Conservation (phyloP, 2,329 filamentous ascomycete genomes). For the Epichloe baconii region DNA sequence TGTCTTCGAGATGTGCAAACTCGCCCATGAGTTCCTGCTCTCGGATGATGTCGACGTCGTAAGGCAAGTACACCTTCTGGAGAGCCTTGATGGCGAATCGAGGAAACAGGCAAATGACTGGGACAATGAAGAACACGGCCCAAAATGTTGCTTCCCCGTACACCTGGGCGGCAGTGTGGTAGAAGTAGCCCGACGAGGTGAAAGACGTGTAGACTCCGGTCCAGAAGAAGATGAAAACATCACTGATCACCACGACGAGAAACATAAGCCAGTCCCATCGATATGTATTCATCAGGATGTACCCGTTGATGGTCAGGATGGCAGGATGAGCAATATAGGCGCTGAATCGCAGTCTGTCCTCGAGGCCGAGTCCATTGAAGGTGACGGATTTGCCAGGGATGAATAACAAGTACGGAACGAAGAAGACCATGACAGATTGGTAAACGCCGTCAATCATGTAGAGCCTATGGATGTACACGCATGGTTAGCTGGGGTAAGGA, state of each 20-base stretch:
- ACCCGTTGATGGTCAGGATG: conserved; percentile 81
- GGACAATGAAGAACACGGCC: conserved; percentile 66
- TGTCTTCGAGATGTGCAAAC: conserved; percentile 54
- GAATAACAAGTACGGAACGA: conserved; percentile 78
- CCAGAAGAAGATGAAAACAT: conserved; percentile 87
- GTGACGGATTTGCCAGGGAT: conserved; percentile 54
- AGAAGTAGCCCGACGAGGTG: conserved; percentile 45
- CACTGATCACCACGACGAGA: conserved; percentile 69
- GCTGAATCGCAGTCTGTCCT: conserved; percentile 74
- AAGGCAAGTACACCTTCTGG: conserved; percentile 89
- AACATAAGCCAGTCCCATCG: conserved; percentile 96
- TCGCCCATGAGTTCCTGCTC: conserved; percentile 78
- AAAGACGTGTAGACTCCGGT: conserved; percentile 67
- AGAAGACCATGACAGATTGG: conserved; percentile 88
- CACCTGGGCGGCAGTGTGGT: conserved; percentile 62
- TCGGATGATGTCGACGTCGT: conserved; percentile 88
- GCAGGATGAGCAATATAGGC: conserved; percentile 75
- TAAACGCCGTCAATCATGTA: conserved; percentile 95
- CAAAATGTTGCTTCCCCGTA: conserved; percentile 79
- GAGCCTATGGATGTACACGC: conserved; percentile 37
- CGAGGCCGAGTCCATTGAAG: conserved; percentile 59
- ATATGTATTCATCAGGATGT: conserved; percentile 92
- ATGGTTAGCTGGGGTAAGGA: conserved; percentile 5
- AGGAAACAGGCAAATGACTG: conserved; percentile 72
- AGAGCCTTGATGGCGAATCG: conserved; percentile 75